Base-by-base conservation (phyloP, 148 eudicot genomes). In the Rhododendron griersonianum region DNA sequence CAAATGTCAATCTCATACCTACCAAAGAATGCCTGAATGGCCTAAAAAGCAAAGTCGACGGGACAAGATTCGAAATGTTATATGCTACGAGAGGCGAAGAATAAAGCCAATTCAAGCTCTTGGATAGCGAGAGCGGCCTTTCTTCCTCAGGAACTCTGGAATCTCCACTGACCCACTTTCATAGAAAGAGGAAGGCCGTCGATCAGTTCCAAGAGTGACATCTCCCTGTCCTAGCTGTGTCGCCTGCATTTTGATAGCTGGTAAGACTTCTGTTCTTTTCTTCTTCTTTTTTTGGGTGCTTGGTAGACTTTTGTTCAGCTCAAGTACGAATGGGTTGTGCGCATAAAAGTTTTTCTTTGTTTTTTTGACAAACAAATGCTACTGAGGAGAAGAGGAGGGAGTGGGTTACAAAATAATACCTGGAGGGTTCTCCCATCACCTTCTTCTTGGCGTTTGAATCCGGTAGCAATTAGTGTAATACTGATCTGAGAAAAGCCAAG, bases 61-160 rank as follows among this genome's bases (percentile, higher is more conserved):
- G 55, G 39, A 51, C 14, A 39, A 53, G 51, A 45, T 13, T 48
- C 9, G 80, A 21, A 78, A 63, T 25, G 76, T 61, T 65, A 9
- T 76, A 85, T 81, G 59, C 84, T 45, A 84, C 81, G 81, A 14
- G 16, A 83, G 69, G 79, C 75, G 30, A 71, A 19, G 33, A 33
- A 63, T 63, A 25, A 84, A 39, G 21, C 77, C 69, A 76, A 47
- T 51, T 94, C 88, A 96, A 55, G 95, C 95, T 90, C 98, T 86
- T 11, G 98, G 98, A 87, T 89, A 97, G 85, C 98, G 98, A 30
- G 99, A 95, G 30, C 99, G 98, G 80, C 99, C 98, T 89, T 95
- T 97, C 93, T 94, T 97, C 92, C 92, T 95, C 86, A 97, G 89
- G 89, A 97, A 97, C 89, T 97, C 98, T 2, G 99, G 99, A 88